Evolutionary conservation across 768 basidiomycete genomes (phyloP).

Genomic region (Tylopilus sp.): DNA sequence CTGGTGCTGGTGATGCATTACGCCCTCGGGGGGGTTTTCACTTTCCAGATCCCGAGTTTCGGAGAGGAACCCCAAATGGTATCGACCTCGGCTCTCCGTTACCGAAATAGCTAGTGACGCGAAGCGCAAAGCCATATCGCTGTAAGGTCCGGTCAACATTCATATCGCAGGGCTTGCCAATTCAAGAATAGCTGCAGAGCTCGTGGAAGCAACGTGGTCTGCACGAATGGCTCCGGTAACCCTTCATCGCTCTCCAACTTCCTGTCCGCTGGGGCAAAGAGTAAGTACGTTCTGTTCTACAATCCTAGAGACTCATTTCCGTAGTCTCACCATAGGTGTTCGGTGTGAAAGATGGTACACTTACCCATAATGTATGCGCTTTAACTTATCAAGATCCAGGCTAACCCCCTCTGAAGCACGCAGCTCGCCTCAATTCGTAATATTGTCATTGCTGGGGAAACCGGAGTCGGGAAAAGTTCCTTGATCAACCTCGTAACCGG

Average conservation of each 20-base stretch:
- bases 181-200: slow-evolving; percentile 17
- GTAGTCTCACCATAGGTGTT: neutral
- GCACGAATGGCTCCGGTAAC: slow-evolving; percentile 8
- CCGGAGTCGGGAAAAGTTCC: slow-evolving; percentile 31
- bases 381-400: neutral
- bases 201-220: slow-evolving; percentile 24
- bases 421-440: slow-evolving; percentile 22
- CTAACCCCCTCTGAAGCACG: slow-evolving; percentile 8
- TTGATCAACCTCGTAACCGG: slow-evolving; percentile 29
- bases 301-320: neutral
- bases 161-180: slow-evolving; percentile 17
- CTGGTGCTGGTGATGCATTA: too few species aligned
- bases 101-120: slow-evolving; percentile 3
- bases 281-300: slow-evolving; percentile 1
- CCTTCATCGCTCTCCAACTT: slow-evolving; percentile 3
- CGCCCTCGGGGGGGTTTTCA: too few species aligned
- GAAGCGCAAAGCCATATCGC: slow-evolving; percentile 14
- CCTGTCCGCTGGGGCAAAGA: neutral
- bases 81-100: neutral
- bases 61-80: neutral
- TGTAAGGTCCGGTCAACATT: slow-evolving; percentile 1
- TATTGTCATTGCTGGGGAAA: slow-evolving; percentile 28
- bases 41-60: neutral
- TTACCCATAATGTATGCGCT: slow-evolving; percentile 2
- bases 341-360: slow-evolving; percentile 5